Percentiles rank a stretch among this genome's conserved stretches.
Conservation (phyloP, 352 stramenopile species). For the Phytophthora uliginosa region DNA sequence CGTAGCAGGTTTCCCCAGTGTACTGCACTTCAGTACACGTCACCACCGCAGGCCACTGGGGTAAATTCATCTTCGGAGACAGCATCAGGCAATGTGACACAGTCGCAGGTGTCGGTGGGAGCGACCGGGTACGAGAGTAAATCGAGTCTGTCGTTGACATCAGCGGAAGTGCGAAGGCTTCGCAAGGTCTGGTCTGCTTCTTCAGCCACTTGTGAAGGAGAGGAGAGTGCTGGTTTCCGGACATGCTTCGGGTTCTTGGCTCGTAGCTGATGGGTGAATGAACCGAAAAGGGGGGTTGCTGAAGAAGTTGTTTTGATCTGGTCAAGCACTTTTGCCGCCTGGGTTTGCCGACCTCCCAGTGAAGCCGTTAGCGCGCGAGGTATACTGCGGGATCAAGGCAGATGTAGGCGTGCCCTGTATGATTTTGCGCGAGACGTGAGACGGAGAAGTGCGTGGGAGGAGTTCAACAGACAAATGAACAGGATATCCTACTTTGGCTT, state of each 20-base stretch:
- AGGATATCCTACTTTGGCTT: neutral
- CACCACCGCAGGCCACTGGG: neutral
- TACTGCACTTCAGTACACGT: slow-evolving; percentile 14
- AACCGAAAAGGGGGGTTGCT: neutral
- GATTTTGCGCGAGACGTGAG: no score
- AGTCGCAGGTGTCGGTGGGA: neutral
- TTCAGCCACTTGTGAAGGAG: no score
- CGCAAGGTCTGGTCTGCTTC: neutral
- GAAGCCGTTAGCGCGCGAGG: no score
- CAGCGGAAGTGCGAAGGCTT: neutral
- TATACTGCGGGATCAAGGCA: no score
- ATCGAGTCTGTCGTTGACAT: neutral
- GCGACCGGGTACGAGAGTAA: no score
- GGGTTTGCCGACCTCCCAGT: no score
- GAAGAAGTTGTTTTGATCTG: neutral
- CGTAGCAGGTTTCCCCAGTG: slow-evolving; percentile 18
- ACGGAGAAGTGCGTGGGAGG: neutral
- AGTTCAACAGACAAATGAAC: slow-evolving; percentile 12
- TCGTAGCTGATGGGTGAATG: neutral
- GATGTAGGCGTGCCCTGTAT: no score
- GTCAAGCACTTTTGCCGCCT: no score
- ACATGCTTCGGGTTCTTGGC: no score
- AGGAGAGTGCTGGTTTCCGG: no score
- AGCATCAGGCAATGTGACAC: neutral
- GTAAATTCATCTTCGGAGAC: neutral